Evolutionary conservation across 2,329 filamentous ascomycete species (phyloP).

Genomic region (Microsporum ferrugineum): DNA sequence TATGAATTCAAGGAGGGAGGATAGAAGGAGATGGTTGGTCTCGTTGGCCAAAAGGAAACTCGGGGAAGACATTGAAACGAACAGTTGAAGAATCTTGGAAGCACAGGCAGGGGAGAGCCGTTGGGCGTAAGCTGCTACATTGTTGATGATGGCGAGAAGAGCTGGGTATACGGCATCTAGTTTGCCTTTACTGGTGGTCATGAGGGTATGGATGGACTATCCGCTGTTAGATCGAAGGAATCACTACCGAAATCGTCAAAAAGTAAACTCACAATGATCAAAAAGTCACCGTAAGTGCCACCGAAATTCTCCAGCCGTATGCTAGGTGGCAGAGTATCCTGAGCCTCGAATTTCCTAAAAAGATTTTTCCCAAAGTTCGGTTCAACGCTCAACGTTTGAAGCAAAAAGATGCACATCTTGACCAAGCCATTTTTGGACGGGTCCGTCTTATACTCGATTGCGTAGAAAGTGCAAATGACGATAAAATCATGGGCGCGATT

Average conservation of each 20-base stretch:
- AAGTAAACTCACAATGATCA: slow-evolving; percentile 65
- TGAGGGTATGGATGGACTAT: slow-evolving; percentile 80
- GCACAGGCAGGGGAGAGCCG: slow-evolving; percentile 63
- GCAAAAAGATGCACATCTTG: slow-evolving; percentile 91
- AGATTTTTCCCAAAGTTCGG: slow-evolving; percentile 79
- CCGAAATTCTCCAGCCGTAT: slow-evolving; percentile 76
- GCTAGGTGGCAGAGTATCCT: slow-evolving; percentile 70
- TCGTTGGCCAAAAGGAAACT: slow-evolving; percentile 89
- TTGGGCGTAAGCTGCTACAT: slow-evolving; percentile 75
- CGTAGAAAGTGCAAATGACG: slow-evolving; percentile 81
- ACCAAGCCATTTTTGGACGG: slow-evolving; percentile 81
- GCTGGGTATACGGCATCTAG: slow-evolving; percentile 87
- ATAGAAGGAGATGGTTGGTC: slow-evolving; percentile 69
- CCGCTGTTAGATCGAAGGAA: slow-evolving; percentile 1
- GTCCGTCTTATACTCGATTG: slow-evolving; percentile 77
- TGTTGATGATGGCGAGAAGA: slow-evolving; percentile 82
- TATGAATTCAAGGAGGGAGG: slow-evolving; percentile 74
- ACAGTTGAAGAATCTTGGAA: slow-evolving; percentile 75
- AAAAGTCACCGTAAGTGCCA: slow-evolving; percentile 84
- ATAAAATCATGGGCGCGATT: slow-evolving; percentile 88
- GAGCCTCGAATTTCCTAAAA: slow-evolving; percentile 77
- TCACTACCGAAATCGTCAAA: not conserved
- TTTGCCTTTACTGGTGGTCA: slow-evolving; percentile 81
- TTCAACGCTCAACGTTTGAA: slow-evolving; percentile 91
- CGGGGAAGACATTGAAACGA: slow-evolving; percentile 83